Base-by-base conservation (phyloP, 2,329 filamentous ascomycete species). In the Pyrenophora graminea region DNA sequence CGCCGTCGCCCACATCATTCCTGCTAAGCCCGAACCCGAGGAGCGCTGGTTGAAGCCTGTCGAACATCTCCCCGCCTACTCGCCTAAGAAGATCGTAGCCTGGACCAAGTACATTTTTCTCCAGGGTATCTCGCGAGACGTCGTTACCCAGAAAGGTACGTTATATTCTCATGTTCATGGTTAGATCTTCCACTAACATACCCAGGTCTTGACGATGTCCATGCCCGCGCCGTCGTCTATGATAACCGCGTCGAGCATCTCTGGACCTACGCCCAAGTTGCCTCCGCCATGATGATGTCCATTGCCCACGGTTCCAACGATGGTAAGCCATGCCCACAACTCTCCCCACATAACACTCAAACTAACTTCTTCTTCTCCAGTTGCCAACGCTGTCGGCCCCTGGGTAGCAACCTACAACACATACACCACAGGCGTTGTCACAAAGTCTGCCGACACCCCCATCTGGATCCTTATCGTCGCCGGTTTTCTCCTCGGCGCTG, bases 291-390 rank as follows among this genome's bases (percentile, higher is more conserved):
- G 76, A 89, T 86, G 51, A 86, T 86, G 27, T 88, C 85, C 1
- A 89, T 90, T 64, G 85, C 86, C 1, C 87, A 88, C 72, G 85
- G 85, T 21, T 84, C 84, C 58, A 88, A 88, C 69, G 85, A 88
- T 57, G 49, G 49, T 51, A 36, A 39, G 49, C 13, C 7, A 2
- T 4, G n/a, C 2, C 1, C 6, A 17, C 3, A 2, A 7, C 3
- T 2, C 21, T 0, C 9, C 1, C 4, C 3, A 23, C 18, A 42
- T 3, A 40, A 13, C 10, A 19, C 39, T 3, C 10, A 30, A 30
- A 30, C 27, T 51, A 48, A 51, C 7, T 6, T 6, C 0, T 1
- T 12, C 3, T 12, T 9, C 8, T 21, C 8, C 17, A 51, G 82
- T 88, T 19, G 77, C 82, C 62, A 87, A 83, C 66, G 83, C 59